Percentiles rank a stretch among this genome's conserved stretches.
Conservation (phyloP, 179 eudicot species). For the Nepenthes alata region DNA sequence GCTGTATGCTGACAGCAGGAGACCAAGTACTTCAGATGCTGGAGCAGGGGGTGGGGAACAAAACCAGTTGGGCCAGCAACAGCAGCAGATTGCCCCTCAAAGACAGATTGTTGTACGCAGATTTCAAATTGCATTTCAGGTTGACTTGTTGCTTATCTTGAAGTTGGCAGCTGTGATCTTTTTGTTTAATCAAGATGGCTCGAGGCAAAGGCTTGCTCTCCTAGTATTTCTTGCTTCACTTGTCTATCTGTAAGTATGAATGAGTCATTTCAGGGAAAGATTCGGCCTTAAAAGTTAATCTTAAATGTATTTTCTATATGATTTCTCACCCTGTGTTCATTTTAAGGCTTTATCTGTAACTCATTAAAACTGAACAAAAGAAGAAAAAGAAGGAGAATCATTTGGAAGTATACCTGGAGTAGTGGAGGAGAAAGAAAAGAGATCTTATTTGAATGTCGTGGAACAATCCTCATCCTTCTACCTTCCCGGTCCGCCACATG, state of each 20-base stretch:
- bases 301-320: neutral
- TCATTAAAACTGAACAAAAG: neutral
- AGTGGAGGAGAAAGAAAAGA: no score
- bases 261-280: neutral
- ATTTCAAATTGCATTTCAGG: conserved; percentile 91
- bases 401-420: neutral
- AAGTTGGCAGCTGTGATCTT: conserved; percentile 95
- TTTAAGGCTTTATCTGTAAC: neutral
- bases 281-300: neutral
- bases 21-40: conserved; percentile 39
- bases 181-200: conserved; percentile 95
- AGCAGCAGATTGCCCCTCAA: conserved; percentile 51
- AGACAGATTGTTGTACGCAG: conserved; percentile 86
- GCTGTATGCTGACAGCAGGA: conserved; percentile 26
- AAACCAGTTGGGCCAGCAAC: conserved; percentile 46
- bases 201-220: conserved; percentile 86
- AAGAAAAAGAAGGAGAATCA: neutral
- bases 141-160: conserved; percentile 76
- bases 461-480: no score
- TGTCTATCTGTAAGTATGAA: conserved; percentile 71
- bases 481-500: no score
- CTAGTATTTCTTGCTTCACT: conserved; percentile 77
- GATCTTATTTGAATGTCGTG: no score
- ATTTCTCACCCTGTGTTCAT: neutral
- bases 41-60: conserved; percentile 52